Base-by-base conservation (phyloP, 176 grass and related monocot species). In the Eragrostis curvula region DNA sequence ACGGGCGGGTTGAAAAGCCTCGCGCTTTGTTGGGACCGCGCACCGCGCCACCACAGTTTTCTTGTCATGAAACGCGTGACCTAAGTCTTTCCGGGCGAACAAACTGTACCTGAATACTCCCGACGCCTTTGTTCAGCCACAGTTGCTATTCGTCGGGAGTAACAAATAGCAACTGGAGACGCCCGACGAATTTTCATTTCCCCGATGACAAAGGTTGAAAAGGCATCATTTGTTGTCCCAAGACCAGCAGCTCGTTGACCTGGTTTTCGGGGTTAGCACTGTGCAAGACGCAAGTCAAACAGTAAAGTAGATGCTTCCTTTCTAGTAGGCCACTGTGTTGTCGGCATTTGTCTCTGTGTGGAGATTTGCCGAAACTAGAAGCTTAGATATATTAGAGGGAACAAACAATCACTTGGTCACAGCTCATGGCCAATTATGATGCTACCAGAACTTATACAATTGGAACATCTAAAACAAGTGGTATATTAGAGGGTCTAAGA, bases 181-280 rank as follows among this genome's bases (percentile, higher is more conserved):
- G 21, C n/a, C 55, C 20, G 5, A 2, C 18, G 79, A 53, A 1
- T 72, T 46, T 73, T 83, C 46, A 3, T 10, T 44, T 66, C 63
- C 32, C 3, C 32, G 3, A 49, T 75, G 81, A n/a, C 74, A 67
- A 53, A 56, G 63, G 4, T 4, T 14, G 32, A 65, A 36, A 28
- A 39, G 32, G 72, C n/a, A 68, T 77, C 72, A 20, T 75, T 84
- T 68, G 61, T 56, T 68, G 25, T 47, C 39, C 39, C 62, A 13
- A 68, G 36, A 68, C 40, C 82, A 32, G 12, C 72, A 39, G 18
- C 62, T 68, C 23, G 72, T 84, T 84, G 82, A 68, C 81, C 81
- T 64, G 0, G 6, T 45, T 25, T 51, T 53, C 21, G 42, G 55
- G 32, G 12, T 36, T 41, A 2, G 12, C 21, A 8, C 43, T 15